Conservation (phyloP, 1,139 yeast genomes). For the Candida gigantensis region DNA sequence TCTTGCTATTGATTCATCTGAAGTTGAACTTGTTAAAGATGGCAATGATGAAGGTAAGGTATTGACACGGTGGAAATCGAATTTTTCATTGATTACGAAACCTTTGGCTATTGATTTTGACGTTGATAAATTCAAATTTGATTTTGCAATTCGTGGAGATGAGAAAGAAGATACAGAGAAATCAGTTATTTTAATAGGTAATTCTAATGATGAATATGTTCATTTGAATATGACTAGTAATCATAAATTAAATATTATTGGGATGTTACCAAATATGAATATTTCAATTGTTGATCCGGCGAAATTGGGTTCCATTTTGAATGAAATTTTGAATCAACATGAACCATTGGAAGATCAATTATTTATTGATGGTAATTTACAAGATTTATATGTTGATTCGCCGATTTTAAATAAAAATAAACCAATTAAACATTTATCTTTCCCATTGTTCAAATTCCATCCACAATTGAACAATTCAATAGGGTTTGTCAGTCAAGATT, state of each 20-base stretch:
- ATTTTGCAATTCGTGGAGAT: conserved; percentile 14
- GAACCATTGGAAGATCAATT: not conserved
- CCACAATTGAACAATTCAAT: not conserved
- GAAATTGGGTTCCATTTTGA: not conserved
- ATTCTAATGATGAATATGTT: conserved; percentile 16
- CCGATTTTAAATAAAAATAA: conserved; percentile 22
- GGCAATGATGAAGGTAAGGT: conserved; percentile 13
- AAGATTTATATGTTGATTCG: conserved; percentile 22
- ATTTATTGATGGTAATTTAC: conserved; percentile 13
- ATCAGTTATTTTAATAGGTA: conserved; percentile 14
- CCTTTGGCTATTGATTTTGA: conserved; percentile 16
- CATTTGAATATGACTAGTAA: conserved; percentile 11
- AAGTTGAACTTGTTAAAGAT: conserved; percentile 13
- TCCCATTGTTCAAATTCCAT: conserved; percentile 10
- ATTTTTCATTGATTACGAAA: conserved; percentile 10
- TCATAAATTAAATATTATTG: conserved; percentile 2
- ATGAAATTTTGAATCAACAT: not conserved
- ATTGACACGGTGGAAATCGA: conserved; percentile 8
- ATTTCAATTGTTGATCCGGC: conserved; percentile 1
- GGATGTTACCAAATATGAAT: conserved; percentile 3
- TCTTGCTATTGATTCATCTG: conserved; percentile 7
- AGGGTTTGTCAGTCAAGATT: conserved; percentile 6
- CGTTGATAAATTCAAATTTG: conserved; percentile 18
- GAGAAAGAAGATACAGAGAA: too few relatives aligned
- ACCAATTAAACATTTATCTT: conserved; percentile 18